These are phyloP conservation scores for Plasmodium falciparum DNA, from an alignment of 169 alveolate species.

Conservation along the genomic window DNA sequence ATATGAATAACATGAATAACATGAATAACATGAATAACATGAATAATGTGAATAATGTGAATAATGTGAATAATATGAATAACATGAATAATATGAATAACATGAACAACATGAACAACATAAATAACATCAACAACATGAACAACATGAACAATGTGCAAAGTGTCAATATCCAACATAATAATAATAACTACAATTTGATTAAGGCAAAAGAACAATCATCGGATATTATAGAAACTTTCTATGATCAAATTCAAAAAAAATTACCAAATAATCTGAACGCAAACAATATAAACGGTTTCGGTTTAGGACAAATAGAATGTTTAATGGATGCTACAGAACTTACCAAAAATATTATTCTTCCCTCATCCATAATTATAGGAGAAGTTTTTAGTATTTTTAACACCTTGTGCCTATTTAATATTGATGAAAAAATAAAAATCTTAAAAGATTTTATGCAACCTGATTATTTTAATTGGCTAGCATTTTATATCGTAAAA, in stretches of 20 bases:
- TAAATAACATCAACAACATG: too few species aligned
- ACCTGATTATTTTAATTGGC: slow-evolving; percentile 90
- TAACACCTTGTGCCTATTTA: slow-evolving; percentile 83
- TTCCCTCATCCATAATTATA: slow-evolving; percentile 81
- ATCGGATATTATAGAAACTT: slow-evolving; percentile 18
- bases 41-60: too few species aligned
- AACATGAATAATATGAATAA: too few species aligned
- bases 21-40: too few species aligned
- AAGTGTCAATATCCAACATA: not conserved
- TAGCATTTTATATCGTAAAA: slow-evolving; percentile 91
- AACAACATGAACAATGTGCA: too few species aligned
- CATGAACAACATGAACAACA: too few species aligned
- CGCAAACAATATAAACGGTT: slow-evolving; percentile 40
- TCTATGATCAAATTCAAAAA: slow-evolving; percentile 58
- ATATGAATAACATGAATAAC: too few species aligned
- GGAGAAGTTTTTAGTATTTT: slow-evolving; percentile 84
- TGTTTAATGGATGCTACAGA: slow-evolving; percentile 80
- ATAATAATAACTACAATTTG: not conserved
- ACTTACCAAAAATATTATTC: slow-evolving; percentile 64
- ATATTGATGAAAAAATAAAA: slow-evolving; percentile 82
- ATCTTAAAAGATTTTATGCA: slow-evolving; percentile 84
- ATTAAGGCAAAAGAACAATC: slow-evolving; percentile 24
- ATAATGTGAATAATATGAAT: too few species aligned
- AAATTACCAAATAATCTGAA: slow-evolving; percentile 44
- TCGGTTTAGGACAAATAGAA: slow-evolving; percentile 86